Evolutionary conservation across 139 green algal species (phyloP), one percentile per base, ranked within the genome.

Genomic region (Yamagishiella unicocca): DNA sequence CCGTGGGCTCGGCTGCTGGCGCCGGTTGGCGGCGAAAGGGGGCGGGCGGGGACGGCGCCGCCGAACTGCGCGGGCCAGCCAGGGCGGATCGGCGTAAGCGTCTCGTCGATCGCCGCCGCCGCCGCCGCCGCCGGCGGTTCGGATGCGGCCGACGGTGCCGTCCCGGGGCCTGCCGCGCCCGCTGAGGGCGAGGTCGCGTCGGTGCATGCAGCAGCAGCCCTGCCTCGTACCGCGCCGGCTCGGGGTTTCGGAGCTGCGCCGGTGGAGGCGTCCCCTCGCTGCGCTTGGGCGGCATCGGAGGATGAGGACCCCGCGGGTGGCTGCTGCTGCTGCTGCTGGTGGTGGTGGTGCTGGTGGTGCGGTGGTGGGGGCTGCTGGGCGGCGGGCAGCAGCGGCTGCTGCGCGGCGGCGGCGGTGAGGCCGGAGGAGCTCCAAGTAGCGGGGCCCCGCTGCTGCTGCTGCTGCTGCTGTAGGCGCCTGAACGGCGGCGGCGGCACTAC

Each of bases 11-110:
- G 12, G 50, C 50, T 58, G 50, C 50, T 17, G 12, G 50, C 50
- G 12, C 50, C 17, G 50, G n/a, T n/a, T n/a, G n/a, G n/a, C n/a
- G n/a, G n/a, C n/a, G n/a, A n/a, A n/a, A n/a, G n/a, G n/a, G 62
- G 62, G 31, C 62, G 31, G 29, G 29, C 35, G 4, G 62, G 62
- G 29, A 33, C 24, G 19, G 31, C 62, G 66, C 66, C 66, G 31
- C 66, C 66, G 25, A 46, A 74, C 38, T 78, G 70, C 21, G 40
- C 37, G 22, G 70, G 70, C 70, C 70, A 78, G 70, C 27, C 70
- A 4, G 38, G 38, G 21, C 70, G 38, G 14, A 55, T 33, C 25
- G 70, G 70, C 70, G 70, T 78, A 38, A 54, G 40, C 22, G 70
- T 31, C 70, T 38, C 38, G 10, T 19, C 22, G 38, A 25, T 5